These are phyloP conservation scores for Echites panduratus DNA, from an alignment of 257 asterid species.

Conservation along the genomic window DNA sequence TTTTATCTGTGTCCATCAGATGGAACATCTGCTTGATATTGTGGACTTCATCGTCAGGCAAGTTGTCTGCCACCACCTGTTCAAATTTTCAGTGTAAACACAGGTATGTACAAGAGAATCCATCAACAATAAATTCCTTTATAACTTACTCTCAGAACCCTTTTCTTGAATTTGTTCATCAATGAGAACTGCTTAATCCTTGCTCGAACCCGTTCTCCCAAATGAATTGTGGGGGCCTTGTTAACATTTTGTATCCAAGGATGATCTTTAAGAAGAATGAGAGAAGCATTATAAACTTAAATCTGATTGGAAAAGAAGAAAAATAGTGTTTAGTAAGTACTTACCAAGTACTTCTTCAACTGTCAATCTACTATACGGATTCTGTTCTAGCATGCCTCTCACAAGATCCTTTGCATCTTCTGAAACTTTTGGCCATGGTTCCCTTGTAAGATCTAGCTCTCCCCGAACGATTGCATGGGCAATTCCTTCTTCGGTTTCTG, in stretches of 20 bases:
- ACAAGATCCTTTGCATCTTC: constrained; percentile 72
- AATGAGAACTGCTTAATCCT: constrained; percentile 78
- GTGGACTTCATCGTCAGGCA: constrained; percentile 61
- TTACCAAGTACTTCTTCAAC: constrained; percentile 65
- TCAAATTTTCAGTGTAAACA: background rate
- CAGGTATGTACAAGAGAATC: too few species aligned
- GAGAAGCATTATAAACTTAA: background rate
- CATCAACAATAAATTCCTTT: background rate
- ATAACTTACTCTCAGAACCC: constrained; percentile 69
- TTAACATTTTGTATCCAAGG: constrained; percentile 73
- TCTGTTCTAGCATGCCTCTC: constrained; percentile 60
- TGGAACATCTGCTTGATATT: constrained; percentile 57
- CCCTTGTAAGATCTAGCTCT: constrained; percentile 52
- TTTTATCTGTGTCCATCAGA: constrained; percentile 75
- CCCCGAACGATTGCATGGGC: constrained; percentile 78
- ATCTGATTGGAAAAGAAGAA: background rate
- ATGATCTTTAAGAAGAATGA: constrained; percentile 27
- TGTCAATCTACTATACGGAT: constrained; percentile 56
- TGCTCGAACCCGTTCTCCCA: constrained; percentile 68
- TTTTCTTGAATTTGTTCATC: constrained; percentile 90
- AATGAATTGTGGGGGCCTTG: constrained; percentile 45
- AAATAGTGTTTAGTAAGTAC: background rate
- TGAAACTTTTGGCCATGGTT: constrained; percentile 83
- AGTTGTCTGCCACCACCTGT: constrained; percentile 74
- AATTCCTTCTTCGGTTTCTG: constrained; percentile 92